Evolutionary conservation across 805 yeast species (phyloP).

Genomic region (Metschnikowia anglica): DNA sequence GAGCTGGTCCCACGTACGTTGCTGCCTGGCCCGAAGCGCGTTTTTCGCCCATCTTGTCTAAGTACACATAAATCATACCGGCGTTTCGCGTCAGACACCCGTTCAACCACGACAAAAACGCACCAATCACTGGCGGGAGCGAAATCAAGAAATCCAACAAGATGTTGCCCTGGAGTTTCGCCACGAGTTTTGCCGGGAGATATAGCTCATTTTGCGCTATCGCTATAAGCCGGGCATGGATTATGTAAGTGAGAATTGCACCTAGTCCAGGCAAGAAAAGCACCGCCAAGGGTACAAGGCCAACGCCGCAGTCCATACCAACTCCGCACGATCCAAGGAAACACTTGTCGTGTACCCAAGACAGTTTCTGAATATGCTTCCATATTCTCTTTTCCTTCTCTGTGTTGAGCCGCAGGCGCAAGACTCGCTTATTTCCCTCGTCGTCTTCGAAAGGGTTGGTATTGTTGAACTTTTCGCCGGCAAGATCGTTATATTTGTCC

Average conservation of each 20-base stretch:
- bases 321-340: constrained; percentile 69
- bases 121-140: constrained; percentile 79
- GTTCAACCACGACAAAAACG: constrained; percentile 74
- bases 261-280: constrained; percentile 78
- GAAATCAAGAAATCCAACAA: constrained; percentile 70
- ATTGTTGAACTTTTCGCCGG: constrained; percentile 62
- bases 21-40: constrained; percentile 14
- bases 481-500: constrained; percentile 63
- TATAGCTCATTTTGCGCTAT: constrained; percentile 57
- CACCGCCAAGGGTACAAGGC: constrained; percentile 71
- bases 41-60: constrained; percentile 12
- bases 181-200: constrained; percentile 57
- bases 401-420: constrained; percentile 51
- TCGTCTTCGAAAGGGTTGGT: constrained; percentile 65
- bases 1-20: constrained; percentile 13
- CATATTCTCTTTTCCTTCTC: constrained; percentile 64
- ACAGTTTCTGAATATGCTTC: constrained; percentile 70
- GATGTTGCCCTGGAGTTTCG: constrained; percentile 76
- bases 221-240: constrained; percentile 67
- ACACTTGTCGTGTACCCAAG: constrained; percentile 87
- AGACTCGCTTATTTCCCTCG: constrained; percentile 59
- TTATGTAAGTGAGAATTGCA: constrained; percentile 73
- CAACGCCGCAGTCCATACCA: constrained; percentile 64
- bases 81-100: constrained; percentile 90
- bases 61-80: constrained; percentile 58